Conservation (phyloP, 768 basidiomycete genomes). For the Phylloporus rhodoxanthus region DNA sequence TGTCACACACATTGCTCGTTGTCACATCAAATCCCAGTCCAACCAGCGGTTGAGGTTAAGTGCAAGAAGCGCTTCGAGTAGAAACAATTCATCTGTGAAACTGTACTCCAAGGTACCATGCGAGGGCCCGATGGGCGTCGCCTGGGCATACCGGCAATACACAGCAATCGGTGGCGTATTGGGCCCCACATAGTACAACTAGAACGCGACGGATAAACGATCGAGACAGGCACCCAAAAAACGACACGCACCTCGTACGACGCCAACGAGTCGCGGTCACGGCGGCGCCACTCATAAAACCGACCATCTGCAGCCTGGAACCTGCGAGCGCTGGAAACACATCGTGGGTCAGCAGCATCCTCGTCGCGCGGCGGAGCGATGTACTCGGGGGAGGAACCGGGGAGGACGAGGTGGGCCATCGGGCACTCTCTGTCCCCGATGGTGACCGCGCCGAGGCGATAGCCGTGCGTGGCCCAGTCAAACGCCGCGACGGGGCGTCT, state of each 20-base stretch:
- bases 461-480: conserved; percentile 37
- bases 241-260: conserved; percentile 55
- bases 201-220: neutral
- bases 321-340: conserved; percentile 46
- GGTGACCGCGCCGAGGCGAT: conserved; percentile 39
- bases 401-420: conserved; percentile 57
- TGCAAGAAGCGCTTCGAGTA: conserved; percentile 59
- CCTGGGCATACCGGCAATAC: conserved; percentile 48
- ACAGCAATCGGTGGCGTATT: conserved; percentile 46
- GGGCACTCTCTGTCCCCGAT: conserved; percentile 50
- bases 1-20: conserved; percentile 9
- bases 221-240: neutral
- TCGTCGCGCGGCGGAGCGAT: neutral
- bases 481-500: conserved; percentile 48
- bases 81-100: conserved; percentile 53
- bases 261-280: conserved; percentile 37
- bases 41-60: conserved; percentile 73
- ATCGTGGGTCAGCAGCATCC: neutral
- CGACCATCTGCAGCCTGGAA: conserved; percentile 54
- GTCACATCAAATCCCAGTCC: conserved; percentile 45
- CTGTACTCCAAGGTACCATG: conserved; percentile 60
- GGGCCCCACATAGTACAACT: conserved; percentile 48
- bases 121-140: conserved; percentile 56
- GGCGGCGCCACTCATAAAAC: conserved; percentile 62
- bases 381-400: conserved; percentile 49